A percentile compares a stretch with the other conserved stretches of the same genome.
Conservation (phyloP, 768 basidiomycete genomes). For the Pleurotus eryngii region DNA sequence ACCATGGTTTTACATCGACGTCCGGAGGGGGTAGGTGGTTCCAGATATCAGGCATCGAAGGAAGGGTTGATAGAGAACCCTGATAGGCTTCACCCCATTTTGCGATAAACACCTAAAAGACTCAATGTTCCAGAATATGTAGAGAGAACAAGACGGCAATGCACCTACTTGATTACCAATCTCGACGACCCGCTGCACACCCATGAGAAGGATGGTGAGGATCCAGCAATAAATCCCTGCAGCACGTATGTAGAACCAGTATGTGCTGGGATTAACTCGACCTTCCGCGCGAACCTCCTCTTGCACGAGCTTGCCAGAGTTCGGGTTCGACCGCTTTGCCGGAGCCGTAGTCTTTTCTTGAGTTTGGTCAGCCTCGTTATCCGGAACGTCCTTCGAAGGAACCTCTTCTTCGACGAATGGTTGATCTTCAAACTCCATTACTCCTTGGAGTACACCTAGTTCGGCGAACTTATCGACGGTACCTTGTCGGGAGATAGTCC, state of each 20-base stretch:
- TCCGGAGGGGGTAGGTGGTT: constrained; percentile 54
- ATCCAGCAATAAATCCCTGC: constrained; percentile 57
- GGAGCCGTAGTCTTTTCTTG: neutral
- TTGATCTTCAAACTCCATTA: constrained; percentile 47
- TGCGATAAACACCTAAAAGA: constrained; percentile 56
- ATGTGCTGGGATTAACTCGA: constrained; percentile 54
- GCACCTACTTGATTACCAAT: constrained; percentile 54
- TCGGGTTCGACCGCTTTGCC: constrained; percentile 6
- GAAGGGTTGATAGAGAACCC: constrained; percentile 18
- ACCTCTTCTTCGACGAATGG: constrained; percentile 23
- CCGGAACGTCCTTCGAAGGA: constrained; percentile 7
- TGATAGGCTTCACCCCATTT: constrained; percentile 69
- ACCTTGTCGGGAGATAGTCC: constrained; percentile 48
- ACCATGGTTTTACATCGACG: constrained; percentile 60
- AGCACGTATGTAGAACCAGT: constrained; percentile 60
- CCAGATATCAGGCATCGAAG: constrained; percentile 37
- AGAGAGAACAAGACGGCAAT: neutral
- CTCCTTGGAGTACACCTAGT: constrained; percentile 37
- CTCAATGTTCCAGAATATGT: neutral
- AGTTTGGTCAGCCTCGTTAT: constrained; percentile 32
- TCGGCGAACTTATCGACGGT: constrained; percentile 44
- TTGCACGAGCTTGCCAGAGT: constrained; percentile 55
- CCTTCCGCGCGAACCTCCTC: constrained; percentile 67
- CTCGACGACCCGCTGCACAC: constrained; percentile 53
- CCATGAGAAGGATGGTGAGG: constrained; percentile 46